phyloP scores from a whole-genome alignment of 164 flowering plant species.

The Sedum album region DNA sequence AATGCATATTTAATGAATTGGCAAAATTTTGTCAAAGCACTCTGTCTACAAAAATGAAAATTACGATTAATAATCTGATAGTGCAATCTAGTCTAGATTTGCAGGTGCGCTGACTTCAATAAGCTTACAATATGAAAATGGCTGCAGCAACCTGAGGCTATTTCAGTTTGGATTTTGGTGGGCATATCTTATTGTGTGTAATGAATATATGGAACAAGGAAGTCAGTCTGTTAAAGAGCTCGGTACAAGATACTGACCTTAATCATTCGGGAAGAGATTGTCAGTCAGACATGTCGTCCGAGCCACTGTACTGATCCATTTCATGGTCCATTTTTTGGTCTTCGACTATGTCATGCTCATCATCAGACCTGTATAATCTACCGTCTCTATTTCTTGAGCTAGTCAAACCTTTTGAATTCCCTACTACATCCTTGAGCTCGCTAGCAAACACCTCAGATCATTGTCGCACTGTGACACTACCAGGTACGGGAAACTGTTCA shows the following conservation, averaged over 20 bases:
- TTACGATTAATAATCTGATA: background rate
- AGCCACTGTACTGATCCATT: slow-evolving; percentile 59
- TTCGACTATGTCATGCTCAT: slow-evolving; percentile 35
- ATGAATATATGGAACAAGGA: background rate
- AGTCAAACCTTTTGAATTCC: slow-evolving; percentile 26
- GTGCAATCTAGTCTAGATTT: background rate
- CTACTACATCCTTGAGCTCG: slow-evolving; percentile 43
- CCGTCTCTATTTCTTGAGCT: slow-evolving; percentile 27
- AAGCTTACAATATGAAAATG: background rate
- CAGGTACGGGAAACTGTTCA: slow-evolving; percentile 80
- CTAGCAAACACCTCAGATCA: slow-evolving; percentile 39
- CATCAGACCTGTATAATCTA: slow-evolving; percentile 13
- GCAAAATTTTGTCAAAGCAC: background rate
- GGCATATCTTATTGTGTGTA: background rate
- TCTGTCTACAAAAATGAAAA: background rate
- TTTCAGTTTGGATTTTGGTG: background rate
- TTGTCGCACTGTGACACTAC: slow-evolving; percentile 63
- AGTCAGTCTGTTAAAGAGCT: background rate
- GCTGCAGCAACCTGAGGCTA: background rate
- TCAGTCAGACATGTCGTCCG: slow-evolving; percentile 71
- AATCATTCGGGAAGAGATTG: background rate
- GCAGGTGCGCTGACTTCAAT: background rate
- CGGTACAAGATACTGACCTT: background rate
- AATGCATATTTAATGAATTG: too few species aligned
- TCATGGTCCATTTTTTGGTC: slow-evolving; percentile 23